Evolutionary conservation across 2,329 filamentous ascomycete species (phyloP), one percentile per base, ranked within the genome.

Genomic region (Aspergillus pseudoviridinutans): DNA sequence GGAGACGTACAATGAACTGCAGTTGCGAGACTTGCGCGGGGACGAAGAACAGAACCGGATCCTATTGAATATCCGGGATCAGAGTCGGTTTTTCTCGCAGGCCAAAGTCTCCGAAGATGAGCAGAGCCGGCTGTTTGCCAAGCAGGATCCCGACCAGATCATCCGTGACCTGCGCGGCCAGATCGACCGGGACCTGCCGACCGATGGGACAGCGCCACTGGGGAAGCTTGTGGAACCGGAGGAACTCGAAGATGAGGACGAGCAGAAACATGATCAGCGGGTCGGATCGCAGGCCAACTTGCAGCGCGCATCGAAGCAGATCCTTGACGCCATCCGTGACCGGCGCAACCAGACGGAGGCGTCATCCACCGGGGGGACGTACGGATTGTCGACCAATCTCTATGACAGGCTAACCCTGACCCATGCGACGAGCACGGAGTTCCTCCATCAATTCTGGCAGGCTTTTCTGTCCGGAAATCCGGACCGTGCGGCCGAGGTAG

Each of bases 401-500:
- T 86, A 85, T 62, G 86, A 89, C 63, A 82, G 82, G 20, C 69
- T 90, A n/a, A 81, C 79, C 12, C 80, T 89, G 55, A 96, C 93
- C 0, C 92, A 97, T 71, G 92, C 92, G 54, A 99, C 94, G 0
- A 95, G 91, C 0, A 88, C 90, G 41, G 94, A 99, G 70, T 99
- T 97, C 68, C 79, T 99, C n/a, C 90, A 93, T 66, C 95, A 97
- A 73, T 99, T 99, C 78, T 99, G 93, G 93, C 84, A 85, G 35
- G 87, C 92, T 0, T 99, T 96, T 69, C 82, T 96, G 27, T 97
- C 92, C 0, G 93, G 92, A 14, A 91, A 97, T 69, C 78, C 90
- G 1, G 87, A 91, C 58, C 87, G 91, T 35, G 90, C 91, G 0
- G 82, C 82, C 46, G 93, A 99, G 74, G 82, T 97, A 14, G 86